These are phyloP conservation scores for Paramecium biaurelia DNA, from an alignment of 73 alveolate species.

Conservation along the genomic window DNA sequence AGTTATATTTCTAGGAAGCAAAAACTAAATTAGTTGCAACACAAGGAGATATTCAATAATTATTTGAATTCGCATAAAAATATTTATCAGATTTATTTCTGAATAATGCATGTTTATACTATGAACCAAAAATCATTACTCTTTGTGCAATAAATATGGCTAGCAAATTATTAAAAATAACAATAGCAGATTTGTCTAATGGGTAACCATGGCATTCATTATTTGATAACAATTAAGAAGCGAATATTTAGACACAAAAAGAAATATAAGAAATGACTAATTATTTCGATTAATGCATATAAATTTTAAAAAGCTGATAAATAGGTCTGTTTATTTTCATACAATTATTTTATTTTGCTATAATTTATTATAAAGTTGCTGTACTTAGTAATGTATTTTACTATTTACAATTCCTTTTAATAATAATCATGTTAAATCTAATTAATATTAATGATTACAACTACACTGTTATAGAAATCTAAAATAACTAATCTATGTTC, in stretches of 20 bases:
- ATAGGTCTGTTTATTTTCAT: background rate
- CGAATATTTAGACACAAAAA: background rate
- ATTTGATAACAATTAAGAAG: background rate
- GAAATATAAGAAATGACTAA: background rate
- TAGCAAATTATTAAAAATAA: background rate
- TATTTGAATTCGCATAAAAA: background rate
- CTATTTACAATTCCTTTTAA: no score
- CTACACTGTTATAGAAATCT: background rate
- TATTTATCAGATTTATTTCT: background rate
- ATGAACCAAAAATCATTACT: background rate
- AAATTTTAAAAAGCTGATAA: background rate
- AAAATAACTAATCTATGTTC: background rate
- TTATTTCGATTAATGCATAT: slow-evolving; percentile 7
- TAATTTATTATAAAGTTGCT: no score
- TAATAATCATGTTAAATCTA: background rate
- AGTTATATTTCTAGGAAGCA: background rate
- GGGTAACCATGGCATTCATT: background rate
- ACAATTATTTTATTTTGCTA: no score
- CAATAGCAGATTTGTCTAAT: background rate
- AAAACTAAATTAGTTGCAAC: background rate
- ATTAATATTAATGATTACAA: background rate
- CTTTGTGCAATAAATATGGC: background rate
- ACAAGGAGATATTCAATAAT: background rate
- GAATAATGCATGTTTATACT: background rate
- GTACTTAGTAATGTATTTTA: no score